phyloP scores from a whole-genome alignment of 2,329 filamentous ascomycete species.

The Metarhizium brunneum region DNA sequence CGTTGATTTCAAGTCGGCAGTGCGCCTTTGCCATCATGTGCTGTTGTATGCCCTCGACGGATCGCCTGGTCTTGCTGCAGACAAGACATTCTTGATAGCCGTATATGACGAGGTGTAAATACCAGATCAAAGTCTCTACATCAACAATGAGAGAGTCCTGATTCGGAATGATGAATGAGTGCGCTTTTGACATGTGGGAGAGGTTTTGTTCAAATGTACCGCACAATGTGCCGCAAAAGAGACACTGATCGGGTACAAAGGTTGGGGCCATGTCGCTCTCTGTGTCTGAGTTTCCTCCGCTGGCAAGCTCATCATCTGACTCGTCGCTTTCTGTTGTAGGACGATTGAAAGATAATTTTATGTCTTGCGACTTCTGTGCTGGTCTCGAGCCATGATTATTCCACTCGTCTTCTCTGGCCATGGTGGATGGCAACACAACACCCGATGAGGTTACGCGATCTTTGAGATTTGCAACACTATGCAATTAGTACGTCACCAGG shows the following conservation, averaged over 20 bases:
- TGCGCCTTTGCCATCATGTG: constrained; percentile 43
- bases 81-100: constrained; percentile 40
- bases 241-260: constrained; percentile 25
- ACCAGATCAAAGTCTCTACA: constrained; percentile 34
- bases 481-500: not conserved
- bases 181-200: constrained; percentile 38
- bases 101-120: constrained; percentile 39
- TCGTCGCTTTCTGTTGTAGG: not conserved
- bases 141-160: constrained; percentile 32
- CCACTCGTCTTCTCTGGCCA: not conserved
- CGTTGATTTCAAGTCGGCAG: constrained; percentile 33
- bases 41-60: constrained; percentile 35
- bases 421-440: not conserved
- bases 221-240: constrained; percentile 30
- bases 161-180: constrained; percentile 36
- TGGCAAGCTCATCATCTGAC: not conserved
- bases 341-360: not conserved
- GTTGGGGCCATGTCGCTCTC: not conserved
- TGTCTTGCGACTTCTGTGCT: not conserved
- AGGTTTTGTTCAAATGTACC: constrained; percentile 27
- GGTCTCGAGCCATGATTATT: not conserved
- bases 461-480: not conserved
- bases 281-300: not conserved
- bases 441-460: not conserved
- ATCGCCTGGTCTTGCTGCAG: constrained; percentile 34